Evolutionary conservation across 2,329 filamentous ascomycete genomes (phyloP), one percentile per base, ranked within the genome.

Genomic region (Fusarium circinatum): DNA sequence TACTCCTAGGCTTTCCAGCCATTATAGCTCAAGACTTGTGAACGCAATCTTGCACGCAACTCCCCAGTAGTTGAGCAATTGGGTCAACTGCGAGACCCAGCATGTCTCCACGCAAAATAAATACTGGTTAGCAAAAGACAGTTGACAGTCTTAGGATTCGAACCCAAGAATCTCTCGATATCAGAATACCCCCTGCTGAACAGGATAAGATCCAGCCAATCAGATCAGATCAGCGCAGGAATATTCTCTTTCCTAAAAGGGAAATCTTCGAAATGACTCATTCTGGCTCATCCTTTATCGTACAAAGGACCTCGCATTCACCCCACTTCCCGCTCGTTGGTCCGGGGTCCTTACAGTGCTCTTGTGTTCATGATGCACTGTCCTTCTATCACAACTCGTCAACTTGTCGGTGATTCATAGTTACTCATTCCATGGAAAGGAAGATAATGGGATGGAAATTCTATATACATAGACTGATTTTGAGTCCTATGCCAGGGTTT

Each of bases 191-290:
- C 32, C 28, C 6, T 8, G 47, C 10, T 54, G 30, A 22, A 57
- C 11, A 20, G 26, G 38, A 32, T 9, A 57, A 47, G 57, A n/a
- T 15, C 14, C 5, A 32, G 15, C 51, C 34, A 30, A 52, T 32
- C 17, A 38, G 26, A 49, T 28, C 38, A 34, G 18, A 60, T 28
- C 9, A 30, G 7, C 2, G 3, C 24, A 28, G 30, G 17, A 39
- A 18, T 24, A 15, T n/a, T 28, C 13, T 8, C 20, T 24, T 63
- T 73, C 69, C 75, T 47, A 36, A 68, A 72, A 48, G 68, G 42
- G 76, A 73, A 70, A 56, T 48, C 41, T 22, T 39, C 63, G 51
- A 64, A 77, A 81, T 82, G 80, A 81, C 62, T 82, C 80, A 82
- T 79, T 80, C 69, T 80, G 66, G 75, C 74, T 81, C 79, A 81